Base-by-base conservation (phyloP, 129 eudicot genomes). In the Pseudognaphalium luteoalbum region DNA sequence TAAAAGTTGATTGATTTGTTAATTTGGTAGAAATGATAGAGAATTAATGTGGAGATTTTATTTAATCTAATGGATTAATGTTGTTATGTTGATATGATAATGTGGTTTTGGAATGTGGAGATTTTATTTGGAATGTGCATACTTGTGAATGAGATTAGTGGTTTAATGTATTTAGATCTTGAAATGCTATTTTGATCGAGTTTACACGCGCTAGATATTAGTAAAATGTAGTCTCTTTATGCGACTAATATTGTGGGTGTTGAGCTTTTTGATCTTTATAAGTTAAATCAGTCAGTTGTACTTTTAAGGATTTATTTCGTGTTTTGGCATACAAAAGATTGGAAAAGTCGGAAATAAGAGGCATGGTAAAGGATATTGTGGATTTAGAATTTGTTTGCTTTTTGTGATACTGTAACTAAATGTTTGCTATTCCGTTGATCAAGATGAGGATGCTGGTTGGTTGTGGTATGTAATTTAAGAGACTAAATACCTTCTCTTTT, bases 101-200 rank as follows among this genome's bases (percentile, higher is more conserved):
- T 75, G 15, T 30, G 64, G 79, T 75, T 75, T 75, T 9, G 8
- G 33, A 12, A n/a, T n/a, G n/a, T n/a, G n/a, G n/a, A n/a, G n/a
- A n/a, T n/a, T 74, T 32, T 39, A 61, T 61, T 41, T 42, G 61
- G 44, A 62, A 29, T 7, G 29, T 10, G n/a, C 16, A 25, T 42
- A 4, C 25, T 61, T 28, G 33, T 79, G 41, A 62, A 8, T 71
- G 56, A 47, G 32, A n/a, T 61, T 25, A 44, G 16, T 44, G 51
- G 51, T 44, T 44, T 10, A 44, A 12, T 44, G 51, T 3, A 10
- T 11, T 58, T 35, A 58, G 71, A 75, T 75, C 62, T 63, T 75
- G 19, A 42, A 47, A 44, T 42, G 73, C 44, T 22, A 69, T 44
- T 35, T 42, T 22, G 35, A 68, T 42, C 29, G 14, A 44, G 19